Evolutionary conservation across 192 early-diverging fungal species (phyloP).

Genomic region (Entomortierella lignicola): DNA sequence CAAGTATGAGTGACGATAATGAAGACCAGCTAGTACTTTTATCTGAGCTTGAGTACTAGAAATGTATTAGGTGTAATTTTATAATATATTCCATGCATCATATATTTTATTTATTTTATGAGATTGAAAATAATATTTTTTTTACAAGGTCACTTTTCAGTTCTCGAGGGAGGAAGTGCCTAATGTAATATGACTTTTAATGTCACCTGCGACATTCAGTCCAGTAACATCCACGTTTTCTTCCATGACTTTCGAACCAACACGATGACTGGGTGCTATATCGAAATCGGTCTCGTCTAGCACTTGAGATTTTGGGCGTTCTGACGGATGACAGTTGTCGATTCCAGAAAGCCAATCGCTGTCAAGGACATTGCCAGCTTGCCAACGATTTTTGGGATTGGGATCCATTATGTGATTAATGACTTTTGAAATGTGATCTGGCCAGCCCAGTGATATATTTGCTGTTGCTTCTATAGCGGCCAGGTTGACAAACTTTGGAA

Average conservation of each 20-base stretch:
- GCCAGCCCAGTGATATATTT: slow-evolving; percentile 21
- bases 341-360: slow-evolving; percentile 54
- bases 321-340: slow-evolving; percentile 56
- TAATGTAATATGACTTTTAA: slow-evolving; percentile 1
- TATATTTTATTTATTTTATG: too few species aligned
- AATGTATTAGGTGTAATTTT: too few species aligned
- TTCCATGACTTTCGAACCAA: slow-evolving; percentile 37
- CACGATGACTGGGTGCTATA: slow-evolving; percentile 25
- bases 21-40: slow-evolving; percentile 23
- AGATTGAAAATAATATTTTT: too few species aligned
- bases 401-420: slow-evolving; percentile 54
- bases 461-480: slow-evolving; percentile 21
- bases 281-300: slow-evolving; percentile 40
- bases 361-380: slow-evolving; percentile 48
- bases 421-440: slow-evolving; percentile 31
- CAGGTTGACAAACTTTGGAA: slow-evolving; percentile 16
- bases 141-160: slow-evolving; percentile 1
- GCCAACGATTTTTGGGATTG: slow-evolving; percentile 57
- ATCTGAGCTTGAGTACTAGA: slow-evolving; percentile 28
- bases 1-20: not conserved
- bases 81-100: too few species aligned
- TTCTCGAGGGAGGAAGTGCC: not conserved
- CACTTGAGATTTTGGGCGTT: slow-evolving; percentile 10
- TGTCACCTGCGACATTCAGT: slow-evolving; percentile 11
- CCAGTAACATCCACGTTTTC: slow-evolving; percentile 9